Evolutionary conservation across 805 yeast species (phyloP), one percentile per base, ranked within the genome.

Genomic region (Wickerhamiella qilinensis): DNA sequence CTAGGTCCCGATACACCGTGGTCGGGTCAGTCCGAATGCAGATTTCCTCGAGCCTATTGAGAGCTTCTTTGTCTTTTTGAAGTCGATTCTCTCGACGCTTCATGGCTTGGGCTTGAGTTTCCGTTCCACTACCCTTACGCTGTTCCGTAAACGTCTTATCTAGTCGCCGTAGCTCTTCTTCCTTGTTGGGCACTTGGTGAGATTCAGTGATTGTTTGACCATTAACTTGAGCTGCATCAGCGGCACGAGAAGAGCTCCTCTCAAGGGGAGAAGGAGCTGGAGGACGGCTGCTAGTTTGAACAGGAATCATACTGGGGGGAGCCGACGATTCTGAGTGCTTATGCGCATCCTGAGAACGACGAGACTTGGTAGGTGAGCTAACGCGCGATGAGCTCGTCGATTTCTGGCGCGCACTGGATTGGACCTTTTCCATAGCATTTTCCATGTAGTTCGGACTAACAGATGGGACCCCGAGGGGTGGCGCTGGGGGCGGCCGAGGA

Each of bases 1-100:
- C 42, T 43, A 62, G 65, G 52, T 75, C 76, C 33, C 66, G 63
- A 57, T 82, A 91, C 36, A 70, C 55, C 38, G 64, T 64, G 24
- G 74, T 71, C 11, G 98, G 98, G 59, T 91, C 93, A 6, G 86
- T 91, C 24, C 72, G 75, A 2, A 84, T 68, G 52, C 95, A 88
- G 35, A 86, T 86, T 30, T 75, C 72, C 40, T 71, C 66, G 36
- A 91, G 64, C 49, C 75, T 79, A 34, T 73, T 70, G 46, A 82
- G 69, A 14, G 82, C 75, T 51, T 80, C 82, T 37, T 69, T 73
- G 48, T 82, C 84, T 50, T 71, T 71, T 41, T 73, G 70, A 44
- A 73, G 76, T 55, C 83, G 77, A 38, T 81, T 81, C 52, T 83
- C 94, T 36, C 88, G 72, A 49, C 82, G 79, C 46, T 39, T 48